A percentile compares a stretch with the other conserved stretches of the same genome.
Conservation (phyloP, 108 stramenopile species). For the Mediolabrus comicus region DNA sequence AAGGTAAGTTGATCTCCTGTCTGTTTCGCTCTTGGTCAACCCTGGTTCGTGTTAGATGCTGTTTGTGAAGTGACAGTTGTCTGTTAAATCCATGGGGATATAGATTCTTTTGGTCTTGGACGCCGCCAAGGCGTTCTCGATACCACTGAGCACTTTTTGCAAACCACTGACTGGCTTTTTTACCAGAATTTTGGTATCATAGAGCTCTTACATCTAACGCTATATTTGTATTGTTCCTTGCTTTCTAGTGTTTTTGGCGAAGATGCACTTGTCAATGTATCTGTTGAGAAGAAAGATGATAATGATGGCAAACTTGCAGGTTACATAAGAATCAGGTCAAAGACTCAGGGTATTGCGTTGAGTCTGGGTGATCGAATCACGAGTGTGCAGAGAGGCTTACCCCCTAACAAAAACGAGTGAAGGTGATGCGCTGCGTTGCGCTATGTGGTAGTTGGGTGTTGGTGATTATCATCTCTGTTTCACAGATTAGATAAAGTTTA, state of each 20-base stretch:
- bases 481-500: not conserved
- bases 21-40: slow-evolving; percentile 18
- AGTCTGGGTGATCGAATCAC: slow-evolving; percentile 99
- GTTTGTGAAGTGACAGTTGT: slow-evolving; percentile 51
- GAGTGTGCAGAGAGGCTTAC: slow-evolving; percentile 84
- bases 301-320: slow-evolving; percentile 95
- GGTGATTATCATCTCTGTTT: not conserved
- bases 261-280: slow-evolving; percentile 98
- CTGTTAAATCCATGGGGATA: slow-evolving; percentile 74
- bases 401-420: slow-evolving; percentile 31
- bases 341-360: slow-evolving; percentile 99
- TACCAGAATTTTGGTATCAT: slow-evolving; percentile 52
- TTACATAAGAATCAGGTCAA: slow-evolving; percentile 98
- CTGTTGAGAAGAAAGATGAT: slow-evolving; percentile 98
- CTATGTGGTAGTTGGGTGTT: not conserved
- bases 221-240: slow-evolving; percentile 17
- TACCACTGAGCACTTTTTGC: slow-evolving; percentile 46
- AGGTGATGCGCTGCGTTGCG: not conserved
- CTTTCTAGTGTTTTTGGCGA: slow-evolving; percentile 93
- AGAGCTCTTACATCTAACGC: slow-evolving; percentile 57
- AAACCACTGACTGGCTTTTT: slow-evolving; percentile 40
- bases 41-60: slow-evolving; percentile 88
- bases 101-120: slow-evolving; percentile 17
- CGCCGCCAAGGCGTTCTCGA: slow-evolving; percentile 81
- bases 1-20: slow-evolving; percentile 59